A percentile compares a stretch with the other conserved stretches of the same genome.
phyloP scores from a whole-genome alignment of 129 eudicot species.

The Glebionis coronaria region DNA sequence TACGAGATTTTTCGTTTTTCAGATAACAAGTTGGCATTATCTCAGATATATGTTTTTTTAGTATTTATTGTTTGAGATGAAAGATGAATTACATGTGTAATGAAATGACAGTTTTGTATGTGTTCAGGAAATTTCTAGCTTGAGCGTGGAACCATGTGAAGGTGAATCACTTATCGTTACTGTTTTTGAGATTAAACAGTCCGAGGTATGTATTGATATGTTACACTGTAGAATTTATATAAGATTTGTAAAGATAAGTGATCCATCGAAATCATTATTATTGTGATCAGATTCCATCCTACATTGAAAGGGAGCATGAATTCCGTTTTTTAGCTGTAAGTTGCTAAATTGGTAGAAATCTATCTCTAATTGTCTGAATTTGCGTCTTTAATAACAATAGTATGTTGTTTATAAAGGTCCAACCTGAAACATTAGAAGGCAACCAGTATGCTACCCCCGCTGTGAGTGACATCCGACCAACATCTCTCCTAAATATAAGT shows the following conservation, averaged over 20 bases:
- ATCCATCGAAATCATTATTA: slow-evolving; percentile 3
- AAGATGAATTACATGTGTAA: not conserved
- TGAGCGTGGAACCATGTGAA: slow-evolving; percentile 96
- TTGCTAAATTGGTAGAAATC: slow-evolving; percentile 13
- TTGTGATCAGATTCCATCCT: slow-evolving; percentile 68
- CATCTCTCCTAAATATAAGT: not conserved
- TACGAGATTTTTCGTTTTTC: too few relatives aligned
- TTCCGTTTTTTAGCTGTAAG: slow-evolving; percentile 93
- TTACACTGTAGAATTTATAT: not conserved
- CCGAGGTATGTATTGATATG: slow-evolving; percentile 57
- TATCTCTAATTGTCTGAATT: not conserved
- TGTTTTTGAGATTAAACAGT: slow-evolving; percentile 71
- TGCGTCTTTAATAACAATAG: not conserved
- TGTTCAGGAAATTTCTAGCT: slow-evolving; percentile 87
- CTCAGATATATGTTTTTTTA: not conserved
- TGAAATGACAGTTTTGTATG: slow-evolving; percentile 18
- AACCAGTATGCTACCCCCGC: slow-evolving; percentile 54
- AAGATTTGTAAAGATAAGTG: not conserved
- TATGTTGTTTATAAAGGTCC: slow-evolving; percentile 47
- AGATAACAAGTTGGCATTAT: not conserved
- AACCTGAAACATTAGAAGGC: slow-evolving; percentile 81
- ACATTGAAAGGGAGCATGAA: slow-evolving; percentile 89
- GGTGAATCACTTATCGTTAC: slow-evolving; percentile 81
- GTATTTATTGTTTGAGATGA: not conserved
- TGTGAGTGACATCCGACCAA: slow-evolving; percentile 42